phyloP scores from a whole-genome alignment of 2,329 filamentous ascomycete species.

The Arthroderma sp. region DNA sequence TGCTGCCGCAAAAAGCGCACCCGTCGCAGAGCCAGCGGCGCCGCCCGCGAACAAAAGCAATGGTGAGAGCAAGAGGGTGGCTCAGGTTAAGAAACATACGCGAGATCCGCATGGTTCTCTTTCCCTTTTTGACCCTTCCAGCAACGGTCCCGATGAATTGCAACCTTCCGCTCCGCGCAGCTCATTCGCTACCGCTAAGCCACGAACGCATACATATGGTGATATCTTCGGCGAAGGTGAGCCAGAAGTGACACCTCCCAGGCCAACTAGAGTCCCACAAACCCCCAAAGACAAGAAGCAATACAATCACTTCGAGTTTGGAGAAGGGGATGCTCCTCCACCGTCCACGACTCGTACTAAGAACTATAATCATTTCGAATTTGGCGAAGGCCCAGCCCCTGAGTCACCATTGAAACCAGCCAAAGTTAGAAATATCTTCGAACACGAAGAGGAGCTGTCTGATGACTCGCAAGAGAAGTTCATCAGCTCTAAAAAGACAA shows the following conservation, averaged over 20 bases:
- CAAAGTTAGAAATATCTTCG: conserved; percentile 5
- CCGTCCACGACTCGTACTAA: conserved; percentile 4
- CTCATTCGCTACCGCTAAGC: conserved; percentile 47
- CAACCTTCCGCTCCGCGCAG: conserved; percentile 47
- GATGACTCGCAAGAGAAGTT: background rate
- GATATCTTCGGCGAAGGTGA: conserved; percentile 54
- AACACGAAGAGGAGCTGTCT: conserved; percentile 3
- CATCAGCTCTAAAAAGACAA: background rate
- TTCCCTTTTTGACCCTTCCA: conserved; percentile 56
- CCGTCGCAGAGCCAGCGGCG: conserved; percentile 15
- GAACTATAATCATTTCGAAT: background rate
- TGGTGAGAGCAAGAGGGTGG: conserved; percentile 6
- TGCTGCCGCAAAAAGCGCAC: background rate
- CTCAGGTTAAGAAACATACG: conserved; percentile 21
- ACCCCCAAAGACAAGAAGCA: conserved; percentile 56
- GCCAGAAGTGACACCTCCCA: conserved; percentile 19
- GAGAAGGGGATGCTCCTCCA: conserved; percentile 27
- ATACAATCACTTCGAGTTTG: conserved; percentile 76
- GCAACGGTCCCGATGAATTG: conserved; percentile 33
- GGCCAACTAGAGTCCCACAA: conserved; percentile 39
- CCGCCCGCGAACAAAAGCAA: conserved; percentile 8
- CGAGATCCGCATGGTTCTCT: conserved; percentile 40
- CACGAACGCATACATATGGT: conserved; percentile 48
- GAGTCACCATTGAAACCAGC: background rate
- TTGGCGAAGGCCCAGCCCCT: background rate